A percentile compares a stretch with the other conserved stretches of the same genome.
Evolutionary conservation across 441 rosid species (phyloP).

Genomic region (Gossypium davidsonii): DNA sequence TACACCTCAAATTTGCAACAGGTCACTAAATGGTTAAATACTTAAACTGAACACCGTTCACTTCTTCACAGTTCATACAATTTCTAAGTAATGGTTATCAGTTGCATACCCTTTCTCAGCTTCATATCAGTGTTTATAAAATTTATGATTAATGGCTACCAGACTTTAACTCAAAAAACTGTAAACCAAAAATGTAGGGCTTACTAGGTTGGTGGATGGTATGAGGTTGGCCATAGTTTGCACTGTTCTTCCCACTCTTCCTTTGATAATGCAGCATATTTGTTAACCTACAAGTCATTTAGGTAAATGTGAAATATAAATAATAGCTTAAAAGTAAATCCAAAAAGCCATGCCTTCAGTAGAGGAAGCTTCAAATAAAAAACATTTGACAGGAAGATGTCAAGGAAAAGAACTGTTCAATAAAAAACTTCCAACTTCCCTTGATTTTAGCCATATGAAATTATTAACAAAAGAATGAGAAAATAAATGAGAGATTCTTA

Average conservation of each 20-base stretch:
- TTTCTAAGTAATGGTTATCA: neutral
- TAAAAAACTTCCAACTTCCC: neutral
- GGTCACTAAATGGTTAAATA: neutral
- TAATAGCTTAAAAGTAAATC: neutral
- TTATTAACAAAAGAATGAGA: neutral
- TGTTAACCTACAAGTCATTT: constrained; percentile 43
- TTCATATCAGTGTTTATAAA: neutral
- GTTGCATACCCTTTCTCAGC: neutral
- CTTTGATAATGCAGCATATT: constrained; percentile 66
- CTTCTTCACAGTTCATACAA: neutral
- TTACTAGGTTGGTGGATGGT: constrained; percentile 84
- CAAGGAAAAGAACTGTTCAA: neutral
- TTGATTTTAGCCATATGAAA: neutral
- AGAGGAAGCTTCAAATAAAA: neutral
- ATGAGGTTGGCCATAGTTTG: constrained; percentile 91
- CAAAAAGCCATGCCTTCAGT: neutral
- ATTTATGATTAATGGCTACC: neutral
- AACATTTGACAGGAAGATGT: constrained; percentile 4
- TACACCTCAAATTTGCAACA: neutral
- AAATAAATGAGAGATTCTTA: neutral
- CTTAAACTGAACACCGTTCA: neutral
- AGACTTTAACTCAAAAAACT: neutral
- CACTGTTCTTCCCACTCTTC: constrained; percentile 89
- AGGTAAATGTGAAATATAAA: neutral
- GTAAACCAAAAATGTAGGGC: constrained; percentile 19